These are phyloP conservation scores for Colletotrichum godetiae DNA, from an alignment of 2,329 filamentous ascomycete species.

Conservation along the genomic window DNA sequence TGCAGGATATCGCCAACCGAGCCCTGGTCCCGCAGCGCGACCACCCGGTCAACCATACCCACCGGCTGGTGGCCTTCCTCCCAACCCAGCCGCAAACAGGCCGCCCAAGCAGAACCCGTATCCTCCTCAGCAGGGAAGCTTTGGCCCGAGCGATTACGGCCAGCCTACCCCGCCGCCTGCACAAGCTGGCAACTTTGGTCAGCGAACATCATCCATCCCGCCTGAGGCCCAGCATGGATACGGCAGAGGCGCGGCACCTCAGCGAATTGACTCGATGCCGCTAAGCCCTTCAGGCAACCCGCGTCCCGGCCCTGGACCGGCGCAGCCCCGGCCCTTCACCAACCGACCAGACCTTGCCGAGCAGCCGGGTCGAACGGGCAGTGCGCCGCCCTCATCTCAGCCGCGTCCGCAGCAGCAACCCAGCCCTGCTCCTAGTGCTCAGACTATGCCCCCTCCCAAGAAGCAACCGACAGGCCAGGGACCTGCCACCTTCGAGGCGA, in stretches of 20 bases:
- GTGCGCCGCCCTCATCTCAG: slow-evolving; percentile 48
- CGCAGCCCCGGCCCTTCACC: slow-evolving; percentile 19
- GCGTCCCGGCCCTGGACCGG: slow-evolving; percentile 26
- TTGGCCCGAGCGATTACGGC: slow-evolving; percentile 35
- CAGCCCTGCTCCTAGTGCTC: slow-evolving; percentile 44
- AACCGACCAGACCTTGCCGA: slow-evolving; percentile 32
- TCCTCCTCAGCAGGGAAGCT: slow-evolving; percentile 38
- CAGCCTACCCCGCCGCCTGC: slow-evolving; percentile 36
- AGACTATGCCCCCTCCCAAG: slow-evolving; percentile 50
- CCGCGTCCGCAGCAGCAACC: slow-evolving; percentile 41
- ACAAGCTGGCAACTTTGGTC: slow-evolving; percentile 51
- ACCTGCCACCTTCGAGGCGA: slow-evolving; percentile 96
- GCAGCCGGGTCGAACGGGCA: slow-evolving; percentile 46
- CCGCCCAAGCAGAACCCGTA: slow-evolving; percentile 50
- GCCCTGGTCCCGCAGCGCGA: slow-evolving; percentile 46
- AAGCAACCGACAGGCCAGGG: slow-evolving; percentile 72
- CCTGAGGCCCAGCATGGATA: slow-evolving; percentile 43
- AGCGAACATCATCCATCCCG: slow-evolving; percentile 46
- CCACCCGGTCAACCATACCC: slow-evolving; percentile 42
- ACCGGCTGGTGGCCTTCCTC: slow-evolving; percentile 44
- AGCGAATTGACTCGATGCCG: slow-evolving; percentile 48
- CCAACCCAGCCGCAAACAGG: slow-evolving; percentile 49
- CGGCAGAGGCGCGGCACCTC: slow-evolving; percentile 42
- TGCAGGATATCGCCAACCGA: slow-evolving; percentile 53
- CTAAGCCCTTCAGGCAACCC: slow-evolving; percentile 29